These are phyloP conservation scores for Sechiopsis laciniata DNA, from an alignment of 306 rosid species.

Conservation along the genomic window DNA sequence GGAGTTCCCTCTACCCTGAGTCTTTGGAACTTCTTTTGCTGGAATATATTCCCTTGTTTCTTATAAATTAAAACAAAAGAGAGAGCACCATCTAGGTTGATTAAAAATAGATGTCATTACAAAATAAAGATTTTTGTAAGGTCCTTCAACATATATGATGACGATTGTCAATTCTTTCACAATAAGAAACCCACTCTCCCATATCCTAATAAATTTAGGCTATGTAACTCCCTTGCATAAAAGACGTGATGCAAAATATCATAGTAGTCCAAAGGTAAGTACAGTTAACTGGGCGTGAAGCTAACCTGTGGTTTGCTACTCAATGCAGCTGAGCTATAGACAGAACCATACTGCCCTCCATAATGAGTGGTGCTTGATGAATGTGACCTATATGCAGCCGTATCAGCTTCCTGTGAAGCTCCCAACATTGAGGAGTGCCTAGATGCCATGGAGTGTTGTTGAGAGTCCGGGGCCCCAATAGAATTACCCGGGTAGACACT, in stretches of 20 bases:
- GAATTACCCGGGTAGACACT: slow-evolving; percentile 64
- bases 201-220: background rate
- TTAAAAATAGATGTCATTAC: no score
- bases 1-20: no score
- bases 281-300: slow-evolving; percentile 38
- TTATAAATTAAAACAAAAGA: no score
- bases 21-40: no score
- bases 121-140: no score
- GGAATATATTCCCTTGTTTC: no score
- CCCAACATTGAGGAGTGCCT: slow-evolving; percentile 77
- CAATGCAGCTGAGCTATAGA: slow-evolving; percentile 70
- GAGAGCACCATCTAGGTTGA: no score
- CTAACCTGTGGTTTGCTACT: slow-evolving; percentile 65
- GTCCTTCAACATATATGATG: background rate
- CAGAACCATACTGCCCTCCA: slow-evolving; percentile 88
- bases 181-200: background rate
- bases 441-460: slow-evolving; percentile 61
- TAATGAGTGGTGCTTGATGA: slow-evolving; percentile 59
- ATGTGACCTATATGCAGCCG: slow-evolving; percentile 59
- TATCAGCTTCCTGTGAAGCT: slow-evolving; percentile 66
- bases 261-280: background rate
- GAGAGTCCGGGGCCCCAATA: slow-evolving; percentile 68
- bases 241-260: background rate
- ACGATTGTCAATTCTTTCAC: background rate
- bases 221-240: background rate